These are phyloP conservation scores for Dissophora globulifera DNA, from an alignment of 192 early-diverging fungal genomes.

Conservation along the genomic window DNA sequence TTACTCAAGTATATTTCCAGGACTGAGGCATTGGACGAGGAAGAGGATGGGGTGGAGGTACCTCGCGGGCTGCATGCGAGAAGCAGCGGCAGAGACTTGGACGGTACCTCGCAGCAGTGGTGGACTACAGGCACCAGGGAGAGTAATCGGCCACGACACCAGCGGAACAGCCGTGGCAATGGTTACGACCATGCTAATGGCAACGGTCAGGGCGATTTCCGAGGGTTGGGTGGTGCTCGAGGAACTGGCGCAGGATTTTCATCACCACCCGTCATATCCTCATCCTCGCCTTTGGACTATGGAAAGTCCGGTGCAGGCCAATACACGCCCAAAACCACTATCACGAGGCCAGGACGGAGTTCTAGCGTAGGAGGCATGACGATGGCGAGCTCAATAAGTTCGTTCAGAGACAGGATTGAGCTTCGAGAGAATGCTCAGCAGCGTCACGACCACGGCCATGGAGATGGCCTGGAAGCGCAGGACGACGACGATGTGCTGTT, in stretches of 20 bases:
- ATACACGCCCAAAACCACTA: constrained; percentile 5
- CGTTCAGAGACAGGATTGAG: constrained; percentile 45
- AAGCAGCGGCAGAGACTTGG: background rate
- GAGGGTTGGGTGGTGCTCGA: too few species aligned
- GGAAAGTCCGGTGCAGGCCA: constrained; percentile 6
- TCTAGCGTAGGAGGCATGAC: constrained; percentile 41
- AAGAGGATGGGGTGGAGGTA: constrained; percentile 35
- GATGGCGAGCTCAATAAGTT: constrained; percentile 44
- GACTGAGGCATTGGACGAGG: constrained; percentile 55
- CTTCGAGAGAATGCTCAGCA: constrained; percentile 20
- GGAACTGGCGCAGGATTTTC: too few species aligned
- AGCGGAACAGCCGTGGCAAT: background rate
- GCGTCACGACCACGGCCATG: background rate
- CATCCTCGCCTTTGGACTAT: background rate
- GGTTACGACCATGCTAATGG: background rate
- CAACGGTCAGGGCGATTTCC: background rate
- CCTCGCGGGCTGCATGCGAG: constrained; percentile 4
- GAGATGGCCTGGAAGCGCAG: too few species aligned
- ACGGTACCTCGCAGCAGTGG: constrained; percentile 18
- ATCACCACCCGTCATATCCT: background rate
- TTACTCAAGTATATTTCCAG: constrained; percentile 69
- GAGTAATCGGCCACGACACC: background rate
- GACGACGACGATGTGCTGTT: constrained; percentile 27
- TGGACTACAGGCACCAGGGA: constrained; percentile 7
- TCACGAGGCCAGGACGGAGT: constrained; percentile 20